Base-by-base conservation (phyloP, 306 rosid species). In the Astragalus membranaceus region DNA sequence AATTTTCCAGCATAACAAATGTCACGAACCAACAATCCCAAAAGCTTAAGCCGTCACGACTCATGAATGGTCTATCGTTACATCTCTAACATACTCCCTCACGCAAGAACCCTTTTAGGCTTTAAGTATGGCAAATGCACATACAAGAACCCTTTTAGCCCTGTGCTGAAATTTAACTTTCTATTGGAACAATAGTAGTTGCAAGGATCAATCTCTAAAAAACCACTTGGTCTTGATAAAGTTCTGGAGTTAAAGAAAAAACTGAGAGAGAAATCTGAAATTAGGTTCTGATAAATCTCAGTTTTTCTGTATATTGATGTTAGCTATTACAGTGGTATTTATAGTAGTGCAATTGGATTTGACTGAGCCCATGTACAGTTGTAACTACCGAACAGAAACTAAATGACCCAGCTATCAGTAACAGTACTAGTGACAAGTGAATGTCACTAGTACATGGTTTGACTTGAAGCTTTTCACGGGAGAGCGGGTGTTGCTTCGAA, bases 1-100 rank as follows among this genome's bases (percentile, higher is more conserved):
- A 58, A 13, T 17, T 70, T 76, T 49, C 52, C 35, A 49, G 58
- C 39, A 43, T 54, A 43, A 51, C 46, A 36, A 74, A 53, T 56
- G 46, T 52, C 72, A 63, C 0, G 14, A 51, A 29, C 37, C n/a
- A 47, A 53, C 29, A 53, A 63, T 29, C 12, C 7, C 35, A 54
- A 63, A 64, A 64, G 54, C 62, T 52, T 30, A 51, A 52, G 48
- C 43, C 8, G 20, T 32, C 71, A 26, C 17, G 15, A 16, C 20
- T 61, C 44, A 39, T 7, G 20, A 47, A 65, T 47, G 43, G 16
- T 46, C 61, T 48, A 35, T 33, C 20, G 11, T 36, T 35, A 35
- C 30, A 56, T 70, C 35, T 42, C 46, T 41, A 42, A 42, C 64
- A 54, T 30, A 44, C 10, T 57, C 52, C 15, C 16, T 23, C 5